A percentile compares a stretch with the other conserved stretches of the same genome.
phyloP scores from a whole-genome alignment of 805 yeast species.

The Diddensiella transvaalensis region DNA sequence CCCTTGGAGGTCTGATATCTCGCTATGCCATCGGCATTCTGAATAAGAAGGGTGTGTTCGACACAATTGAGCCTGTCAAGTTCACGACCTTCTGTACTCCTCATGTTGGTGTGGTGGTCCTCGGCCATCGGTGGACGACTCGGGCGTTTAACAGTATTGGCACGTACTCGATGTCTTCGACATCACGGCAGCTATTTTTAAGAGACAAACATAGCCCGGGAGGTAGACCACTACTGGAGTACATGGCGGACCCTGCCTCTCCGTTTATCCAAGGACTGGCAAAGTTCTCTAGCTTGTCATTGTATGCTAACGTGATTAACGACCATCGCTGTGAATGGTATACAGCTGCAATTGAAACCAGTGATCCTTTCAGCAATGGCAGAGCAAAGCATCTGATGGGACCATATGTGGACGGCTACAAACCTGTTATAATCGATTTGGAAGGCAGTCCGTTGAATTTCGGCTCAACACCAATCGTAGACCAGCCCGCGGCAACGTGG shows the following conservation, averaged over 20 bases:
- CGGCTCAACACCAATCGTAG: not conserved
- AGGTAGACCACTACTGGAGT: constrained; percentile 51
- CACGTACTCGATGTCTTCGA: constrained; percentile 61
- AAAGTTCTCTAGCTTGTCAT: constrained; percentile 48
- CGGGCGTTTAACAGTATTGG: constrained; percentile 58
- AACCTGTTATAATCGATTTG: constrained; percentile 37
- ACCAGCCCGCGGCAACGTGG: not conserved
- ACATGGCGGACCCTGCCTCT: constrained; percentile 63
- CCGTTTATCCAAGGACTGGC: constrained; percentile 55
- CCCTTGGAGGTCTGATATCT: constrained; percentile 82
- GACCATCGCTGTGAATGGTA: constrained; percentile 82
- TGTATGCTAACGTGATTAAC: constrained; percentile 74
- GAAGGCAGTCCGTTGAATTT: constrained; percentile 8
- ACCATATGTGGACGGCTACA: constrained; percentile 47
- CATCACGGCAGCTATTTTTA: constrained; percentile 73
- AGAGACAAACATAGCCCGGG: constrained; percentile 21
- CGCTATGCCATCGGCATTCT: constrained; percentile 77
- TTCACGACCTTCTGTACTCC: constrained; percentile 67
- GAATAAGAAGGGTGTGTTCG: constrained; percentile 50
- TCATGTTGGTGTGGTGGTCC: constrained; percentile 63
- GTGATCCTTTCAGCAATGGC: constrained; percentile 20
- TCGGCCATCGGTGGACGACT: constrained; percentile 47
- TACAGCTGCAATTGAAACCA: constrained; percentile 64
- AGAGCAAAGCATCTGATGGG: constrained; percentile 12
- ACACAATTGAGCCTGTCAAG: constrained; percentile 50